These are phyloP conservation scores for Fragaria ananassa DNA, from an alignment of 306 rosid genomes.

Conservation along the genomic window DNA sequence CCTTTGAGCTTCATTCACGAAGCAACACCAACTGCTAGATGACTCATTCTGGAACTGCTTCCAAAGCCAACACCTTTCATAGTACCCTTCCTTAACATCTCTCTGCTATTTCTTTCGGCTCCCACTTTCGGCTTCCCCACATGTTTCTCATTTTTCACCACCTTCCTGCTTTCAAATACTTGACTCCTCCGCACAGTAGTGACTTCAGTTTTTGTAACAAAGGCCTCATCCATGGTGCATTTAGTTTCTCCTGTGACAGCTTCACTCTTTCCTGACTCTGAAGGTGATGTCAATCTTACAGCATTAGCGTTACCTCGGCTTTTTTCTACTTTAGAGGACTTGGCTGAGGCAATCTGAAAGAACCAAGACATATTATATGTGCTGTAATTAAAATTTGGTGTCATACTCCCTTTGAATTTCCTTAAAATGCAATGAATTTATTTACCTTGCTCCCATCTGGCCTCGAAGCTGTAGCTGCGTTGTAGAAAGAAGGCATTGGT, in stretches of 20 bases:
- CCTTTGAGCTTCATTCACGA: constrained; percentile 27
- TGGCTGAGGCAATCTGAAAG: constrained; percentile 34
- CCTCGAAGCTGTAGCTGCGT: constrained; percentile 27
- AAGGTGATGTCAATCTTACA: constrained; percentile 27
- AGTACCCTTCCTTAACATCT: constrained; percentile 23
- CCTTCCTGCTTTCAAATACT: constrained; percentile 29
- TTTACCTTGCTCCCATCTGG: constrained; percentile 54
- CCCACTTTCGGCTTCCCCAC: constrained; percentile 33
- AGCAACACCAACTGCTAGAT: constrained; percentile 47
- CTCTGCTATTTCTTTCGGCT: constrained; percentile 29
- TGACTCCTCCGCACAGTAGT: constrained; percentile 28
- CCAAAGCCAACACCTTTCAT: constrained; percentile 27
- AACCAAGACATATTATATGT: not conserved
- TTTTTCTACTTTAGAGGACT: constrained; percentile 27
- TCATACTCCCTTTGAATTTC: not conserved
- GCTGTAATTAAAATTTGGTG: not conserved
- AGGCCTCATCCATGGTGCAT: constrained; percentile 11
- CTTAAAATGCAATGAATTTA: not conserved
- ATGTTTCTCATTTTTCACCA: constrained; percentile 21
- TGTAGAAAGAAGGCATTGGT: constrained; percentile 69
- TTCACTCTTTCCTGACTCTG: constrained; percentile 30
- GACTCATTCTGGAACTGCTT: constrained; percentile 41
- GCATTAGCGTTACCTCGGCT: constrained; percentile 26
- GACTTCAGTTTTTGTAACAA: constrained; percentile 11
- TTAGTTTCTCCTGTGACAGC: constrained; percentile 23